These are phyloP conservation scores for Xylaria digitata DNA, from an alignment of 2,329 filamentous ascomycete genomes.

Conservation along the genomic window DNA sequence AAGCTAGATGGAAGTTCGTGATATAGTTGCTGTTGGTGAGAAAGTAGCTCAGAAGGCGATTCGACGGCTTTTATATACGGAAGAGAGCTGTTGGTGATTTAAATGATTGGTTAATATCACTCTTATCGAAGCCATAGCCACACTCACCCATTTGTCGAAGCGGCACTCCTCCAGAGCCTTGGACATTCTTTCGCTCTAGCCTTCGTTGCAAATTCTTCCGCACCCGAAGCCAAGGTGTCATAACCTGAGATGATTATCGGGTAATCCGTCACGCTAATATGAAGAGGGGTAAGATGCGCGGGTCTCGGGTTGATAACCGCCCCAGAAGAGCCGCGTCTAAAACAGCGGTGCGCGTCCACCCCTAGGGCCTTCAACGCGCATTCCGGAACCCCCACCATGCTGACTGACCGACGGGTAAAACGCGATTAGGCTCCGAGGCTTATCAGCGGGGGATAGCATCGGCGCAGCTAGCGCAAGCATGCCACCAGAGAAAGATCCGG, in stretches of 20 bases:
- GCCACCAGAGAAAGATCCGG: slow-evolving; percentile 60
- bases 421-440: slow-evolving; percentile 62
- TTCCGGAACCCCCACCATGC: slow-evolving; percentile 48
- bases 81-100: background rate
- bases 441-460: slow-evolving; percentile 52
- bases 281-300: slow-evolving; percentile 52
- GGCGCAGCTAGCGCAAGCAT: slow-evolving; percentile 55
- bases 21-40: background rate
- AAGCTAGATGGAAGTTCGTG: background rate
- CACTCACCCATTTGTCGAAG: slow-evolving; percentile 38
- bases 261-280: slow-evolving; percentile 38
- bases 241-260: slow-evolving; percentile 49
- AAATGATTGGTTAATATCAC: background rate
- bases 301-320: slow-evolving; percentile 50
- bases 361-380: slow-evolving; percentile 42
- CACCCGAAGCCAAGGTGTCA: slow-evolving; percentile 53
- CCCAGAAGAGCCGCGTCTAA: slow-evolving; percentile 47
- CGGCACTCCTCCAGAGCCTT: slow-evolving; percentile 41
- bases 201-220: slow-evolving; percentile 47
- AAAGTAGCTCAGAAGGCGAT: too few species aligned
- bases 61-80: background rate
- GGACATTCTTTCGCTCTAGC: slow-evolving; percentile 33
- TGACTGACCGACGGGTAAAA: slow-evolving; percentile 56
- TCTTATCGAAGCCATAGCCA: slow-evolving; percentile 42
- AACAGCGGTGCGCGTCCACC: slow-evolving; percentile 25